Evolutionary conservation across 805 yeast species (phyloP).

Genomic region (Jamesozyma lodderae): DNA sequence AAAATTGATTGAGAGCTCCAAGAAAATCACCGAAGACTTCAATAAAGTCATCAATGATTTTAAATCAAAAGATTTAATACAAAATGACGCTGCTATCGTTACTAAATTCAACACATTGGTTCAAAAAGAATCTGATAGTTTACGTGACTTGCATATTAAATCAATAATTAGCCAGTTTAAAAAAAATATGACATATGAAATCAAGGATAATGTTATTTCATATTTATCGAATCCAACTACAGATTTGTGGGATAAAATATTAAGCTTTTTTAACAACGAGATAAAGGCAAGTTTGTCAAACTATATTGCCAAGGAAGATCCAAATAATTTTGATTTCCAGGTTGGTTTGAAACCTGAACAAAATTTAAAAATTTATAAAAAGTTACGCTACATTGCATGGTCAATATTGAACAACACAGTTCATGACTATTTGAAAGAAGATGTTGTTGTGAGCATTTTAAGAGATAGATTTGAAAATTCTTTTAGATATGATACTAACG

Average conservation of each 20-base stretch:
- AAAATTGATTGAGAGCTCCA: constrained; percentile 3
- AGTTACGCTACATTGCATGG: constrained; percentile 57
- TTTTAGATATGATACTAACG: constrained; percentile 76
- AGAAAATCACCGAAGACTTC: background rate
- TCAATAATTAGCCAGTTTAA: constrained; percentile 35
- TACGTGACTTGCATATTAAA: constrained; percentile 35
- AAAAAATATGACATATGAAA: constrained; percentile 38
- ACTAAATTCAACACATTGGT: constrained; percentile 16
- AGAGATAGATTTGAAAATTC: constrained; percentile 74
- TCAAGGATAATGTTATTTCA: constrained; percentile 45
- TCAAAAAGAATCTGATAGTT: constrained; percentile 25
- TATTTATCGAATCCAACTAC: constrained; percentile 41
- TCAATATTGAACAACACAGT: constrained; percentile 45
- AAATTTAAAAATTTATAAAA: constrained; percentile 35
- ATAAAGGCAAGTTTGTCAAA: constrained; percentile 27
- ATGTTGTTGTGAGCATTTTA: constrained; percentile 52
- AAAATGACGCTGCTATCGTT: background rate
- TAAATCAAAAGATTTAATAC: constrained; percentile 16
- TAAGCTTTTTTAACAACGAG: constrained; percentile 35
- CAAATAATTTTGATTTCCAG: constrained; percentile 44
- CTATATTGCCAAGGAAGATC: constrained; percentile 22
- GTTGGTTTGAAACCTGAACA: constrained; percentile 46
- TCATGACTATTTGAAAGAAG: constrained; percentile 56
- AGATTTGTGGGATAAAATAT: constrained; percentile 54
- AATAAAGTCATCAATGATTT: constrained; percentile 1